A percentile compares a stretch with the other conserved stretches of the same genome.
Evolutionary conservation across 2,329 filamentous ascomycete genomes (phyloP).

Genomic region (Scopulariopsis brevicaulis): DNA sequence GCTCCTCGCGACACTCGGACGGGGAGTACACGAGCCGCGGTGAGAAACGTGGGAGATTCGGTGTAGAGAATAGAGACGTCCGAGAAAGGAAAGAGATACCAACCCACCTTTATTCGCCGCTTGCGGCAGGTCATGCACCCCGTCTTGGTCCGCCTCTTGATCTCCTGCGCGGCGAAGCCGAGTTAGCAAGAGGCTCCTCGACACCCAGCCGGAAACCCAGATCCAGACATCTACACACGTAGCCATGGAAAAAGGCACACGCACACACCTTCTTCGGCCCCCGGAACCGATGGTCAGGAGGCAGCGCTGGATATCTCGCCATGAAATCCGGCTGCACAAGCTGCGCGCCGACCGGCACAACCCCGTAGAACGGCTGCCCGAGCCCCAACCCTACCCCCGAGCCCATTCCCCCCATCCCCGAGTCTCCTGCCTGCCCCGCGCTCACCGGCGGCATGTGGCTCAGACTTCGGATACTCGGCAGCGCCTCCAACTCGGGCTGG

Average conservation of each 20-base stretch:
- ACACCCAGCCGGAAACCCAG: not conserved
- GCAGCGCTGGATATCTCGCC: slow-evolving; percentile 1
- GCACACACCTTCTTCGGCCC: slow-evolving; percentile 5
- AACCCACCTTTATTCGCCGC: slow-evolving; percentile 49
- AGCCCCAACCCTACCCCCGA: slow-evolving; percentile 1
- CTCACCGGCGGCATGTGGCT: slow-evolving; percentile 18
- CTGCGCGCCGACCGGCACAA: slow-evolving; percentile 15
- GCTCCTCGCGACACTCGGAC: no score
- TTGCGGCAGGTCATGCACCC: slow-evolving; percentile 53
- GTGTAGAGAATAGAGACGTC: slow-evolving; percentile 11
- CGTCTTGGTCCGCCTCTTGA: slow-evolving; percentile 51
- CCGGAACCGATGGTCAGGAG: slow-evolving; percentile 4
- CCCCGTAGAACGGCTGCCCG: not conserved
- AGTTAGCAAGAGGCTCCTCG: not conserved
- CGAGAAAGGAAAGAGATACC: not conserved
- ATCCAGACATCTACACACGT: not conserved
- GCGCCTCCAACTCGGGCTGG: not conserved
- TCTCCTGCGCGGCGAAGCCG: slow-evolving; percentile 31
- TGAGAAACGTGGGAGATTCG: slow-evolving; percentile 4
- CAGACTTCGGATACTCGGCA: slow-evolving; percentile 9
- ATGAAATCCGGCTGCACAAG: slow-evolving; percentile 1
- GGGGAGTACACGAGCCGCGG: not conserved
- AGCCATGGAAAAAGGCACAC: not conserved
- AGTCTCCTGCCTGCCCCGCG: slow-evolving; percentile 10
- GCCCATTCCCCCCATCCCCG: slow-evolving; percentile 1